These are phyloP conservation scores for Sclerotinia subarctica DNA, from an alignment of 2,329 filamentous ascomycete genomes.

Conservation along the genomic window DNA sequence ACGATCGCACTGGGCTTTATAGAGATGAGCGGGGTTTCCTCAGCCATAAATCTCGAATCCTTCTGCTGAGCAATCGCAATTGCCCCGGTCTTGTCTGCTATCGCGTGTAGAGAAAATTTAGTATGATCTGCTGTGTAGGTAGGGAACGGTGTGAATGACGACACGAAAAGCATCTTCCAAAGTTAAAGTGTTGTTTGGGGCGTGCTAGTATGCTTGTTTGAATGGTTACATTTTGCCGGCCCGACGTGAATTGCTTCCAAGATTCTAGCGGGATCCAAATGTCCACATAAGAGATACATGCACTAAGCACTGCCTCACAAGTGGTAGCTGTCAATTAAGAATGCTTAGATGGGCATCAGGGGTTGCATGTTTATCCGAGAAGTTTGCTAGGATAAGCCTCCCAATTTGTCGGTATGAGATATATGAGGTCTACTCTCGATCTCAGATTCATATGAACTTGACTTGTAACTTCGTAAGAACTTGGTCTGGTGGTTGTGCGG, in stretches of 20 bases:
- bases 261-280: conserved; percentile 5
- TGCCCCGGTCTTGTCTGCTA: background rate
- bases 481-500: background rate
- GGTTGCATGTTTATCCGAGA: conserved; percentile 14
- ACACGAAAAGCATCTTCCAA: conserved; percentile 7
- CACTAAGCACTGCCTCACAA: background rate
- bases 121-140: background rate
- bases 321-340: conserved; percentile 2
- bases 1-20: background rate
- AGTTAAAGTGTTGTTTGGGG: conserved; percentile 11
- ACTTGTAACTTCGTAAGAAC: background rate
- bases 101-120: background rate
- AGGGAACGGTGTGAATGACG: conserved; percentile 5
- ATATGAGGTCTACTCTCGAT: conserved; percentile 7
- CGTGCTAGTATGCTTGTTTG: background rate
- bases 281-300: background rate
- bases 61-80: background rate
- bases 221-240: conserved; percentile 7
- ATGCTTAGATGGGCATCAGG: conserved; percentile 11
- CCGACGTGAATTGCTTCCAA: background rate
- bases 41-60: background rate
- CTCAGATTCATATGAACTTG: background rate
- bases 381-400: conserved; percentile 3
- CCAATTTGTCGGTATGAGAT: conserved; percentile 9
- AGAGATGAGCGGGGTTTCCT: conserved; percentile 1